Percentiles rank a stretch among this genome's conserved stretches.
These are phyloP conservation scores for Dioscorea alata DNA, from an alignment of 106 monocot species.

Conservation along the genomic window DNA sequence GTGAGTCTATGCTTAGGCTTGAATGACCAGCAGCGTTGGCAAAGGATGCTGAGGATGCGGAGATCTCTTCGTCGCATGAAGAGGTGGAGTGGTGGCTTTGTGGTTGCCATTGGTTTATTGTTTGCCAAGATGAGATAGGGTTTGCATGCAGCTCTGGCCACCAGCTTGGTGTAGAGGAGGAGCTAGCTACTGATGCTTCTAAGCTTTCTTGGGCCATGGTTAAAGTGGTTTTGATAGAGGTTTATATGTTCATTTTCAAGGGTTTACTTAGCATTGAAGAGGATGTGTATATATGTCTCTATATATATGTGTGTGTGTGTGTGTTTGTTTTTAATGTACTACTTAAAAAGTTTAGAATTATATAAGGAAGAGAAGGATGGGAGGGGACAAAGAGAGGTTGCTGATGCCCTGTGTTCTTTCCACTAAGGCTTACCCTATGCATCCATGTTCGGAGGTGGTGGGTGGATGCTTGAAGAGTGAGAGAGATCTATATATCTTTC, in stretches of 20 bases:
- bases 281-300: no score
- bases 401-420: slow-evolving; percentile 15
- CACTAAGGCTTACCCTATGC: slow-evolving; percentile 8
- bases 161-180: slow-evolving; percentile 29
- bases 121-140: slow-evolving; percentile 31
- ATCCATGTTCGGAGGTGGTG: neutral
- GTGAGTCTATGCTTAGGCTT: slow-evolving; percentile 28
- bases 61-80: slow-evolving; percentile 40
- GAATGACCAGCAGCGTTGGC: neutral
- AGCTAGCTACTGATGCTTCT: slow-evolving; percentile 52
- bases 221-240: neutral
- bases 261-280: no score
- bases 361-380: neutral
- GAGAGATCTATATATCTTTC: neutral
- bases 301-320: no score
- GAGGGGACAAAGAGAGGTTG: neutral
- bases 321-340: neutral
- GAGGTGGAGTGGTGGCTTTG: slow-evolving; percentile 24
- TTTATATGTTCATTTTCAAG: neutral
- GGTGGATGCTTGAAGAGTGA: neutral
- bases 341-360: neutral
- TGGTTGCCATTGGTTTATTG: slow-evolving; percentile 33
- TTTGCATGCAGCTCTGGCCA: slow-evolving; percentile 51
- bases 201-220: slow-evolving; percentile 67
- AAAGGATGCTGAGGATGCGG: slow-evolving; percentile 43